Percentiles rank a stretch among this genome's conserved stretches.
Conservation (phyloP, 371 early-diverging fungal genomes). For the Mortierella sp. region DNA sequence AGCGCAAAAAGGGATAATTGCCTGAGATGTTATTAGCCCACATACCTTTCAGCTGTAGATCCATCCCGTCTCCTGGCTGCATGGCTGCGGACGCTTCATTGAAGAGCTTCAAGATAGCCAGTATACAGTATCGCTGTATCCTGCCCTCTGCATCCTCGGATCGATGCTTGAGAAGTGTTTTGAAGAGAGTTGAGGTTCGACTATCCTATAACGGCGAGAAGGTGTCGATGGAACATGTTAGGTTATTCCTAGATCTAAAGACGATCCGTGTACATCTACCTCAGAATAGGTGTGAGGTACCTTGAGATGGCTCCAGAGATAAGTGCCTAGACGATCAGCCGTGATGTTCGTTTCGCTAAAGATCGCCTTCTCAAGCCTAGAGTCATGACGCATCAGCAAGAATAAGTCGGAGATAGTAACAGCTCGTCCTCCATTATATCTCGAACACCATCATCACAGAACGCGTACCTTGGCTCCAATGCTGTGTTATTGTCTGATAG, state of each 20-base stretch:
- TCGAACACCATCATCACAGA: background rate
- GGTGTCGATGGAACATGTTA: too few species aligned
- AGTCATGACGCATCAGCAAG: too few species aligned
- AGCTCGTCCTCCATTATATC: background rate
- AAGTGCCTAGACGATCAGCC: constrained; percentile 26
- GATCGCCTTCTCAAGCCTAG: constrained; percentile 18
- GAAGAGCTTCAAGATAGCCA: constrained; percentile 16
- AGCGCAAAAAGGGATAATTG: too few species aligned
- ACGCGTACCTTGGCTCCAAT: constrained; percentile 11
- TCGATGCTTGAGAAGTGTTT: constrained; percentile 5
- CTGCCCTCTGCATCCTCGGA: constrained; percentile 1
- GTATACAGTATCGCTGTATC: constrained; percentile 20
- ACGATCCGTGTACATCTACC: background rate
- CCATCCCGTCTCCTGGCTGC: background rate
- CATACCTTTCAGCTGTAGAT: too few species aligned
- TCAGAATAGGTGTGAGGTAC: constrained; percentile 3
- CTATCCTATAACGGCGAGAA: too few species aligned
- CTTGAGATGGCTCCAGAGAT: constrained; percentile 24
- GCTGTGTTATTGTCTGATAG: background rate
- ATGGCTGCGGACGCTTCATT: constrained; percentile 1
- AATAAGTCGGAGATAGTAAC: too few species aligned
- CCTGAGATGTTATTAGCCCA: too few species aligned
- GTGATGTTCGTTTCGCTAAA: constrained; percentile 10
- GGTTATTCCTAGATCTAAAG: background rate
- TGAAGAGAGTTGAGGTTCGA: background rate